Percentiles rank a stretch among this genome's conserved stretches.
Evolutionary conservation across 129 eudicot genomes (phyloP).

Genomic region (Tanacetum coccineum): DNA sequence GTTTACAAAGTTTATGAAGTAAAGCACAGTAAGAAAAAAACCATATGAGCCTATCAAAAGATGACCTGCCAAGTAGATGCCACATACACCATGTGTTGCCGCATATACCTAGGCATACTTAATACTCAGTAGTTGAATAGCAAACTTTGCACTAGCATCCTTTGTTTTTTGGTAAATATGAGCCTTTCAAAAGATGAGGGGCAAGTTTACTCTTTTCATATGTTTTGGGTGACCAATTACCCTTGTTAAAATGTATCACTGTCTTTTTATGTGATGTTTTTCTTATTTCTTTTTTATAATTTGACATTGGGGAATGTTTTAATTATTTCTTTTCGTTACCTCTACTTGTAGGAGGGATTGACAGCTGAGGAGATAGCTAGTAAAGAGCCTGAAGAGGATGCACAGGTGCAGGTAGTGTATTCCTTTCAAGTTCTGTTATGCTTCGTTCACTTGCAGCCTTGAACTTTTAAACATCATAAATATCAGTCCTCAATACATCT

Average conservation of each 20-base stretch:
- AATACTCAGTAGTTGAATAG: too few species aligned
- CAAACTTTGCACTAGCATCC: too few species aligned
- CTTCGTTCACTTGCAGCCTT: not conserved
- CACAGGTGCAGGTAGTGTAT: constrained; percentile 60
- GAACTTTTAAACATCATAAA: not conserved
- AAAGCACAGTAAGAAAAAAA: too few species aligned
- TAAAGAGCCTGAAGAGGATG: constrained; percentile 81
- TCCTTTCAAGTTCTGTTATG: not conserved
- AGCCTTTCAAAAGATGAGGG: too few species aligned
- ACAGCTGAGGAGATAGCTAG: constrained; percentile 82
- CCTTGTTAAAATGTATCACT: not conserved
- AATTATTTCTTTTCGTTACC: not conserved
- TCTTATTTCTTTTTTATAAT: not conserved
- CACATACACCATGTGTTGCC: too few species aligned
- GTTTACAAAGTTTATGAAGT: too few species aligned
- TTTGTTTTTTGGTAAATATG: too few species aligned
- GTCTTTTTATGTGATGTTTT: not conserved
- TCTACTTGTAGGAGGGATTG: constrained; percentile 63
- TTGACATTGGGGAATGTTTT: constrained; percentile 1
- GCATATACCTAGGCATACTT: too few species aligned
- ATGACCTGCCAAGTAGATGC: too few species aligned
- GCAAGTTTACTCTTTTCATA: not conserved
- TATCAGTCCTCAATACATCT: not conserved
- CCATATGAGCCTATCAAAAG: too few species aligned
- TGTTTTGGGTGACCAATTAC: not conserved